Evolutionary conservation across 805 yeast species (phyloP).

Genomic region (Trichomonascus vanleenenianus): DNA sequence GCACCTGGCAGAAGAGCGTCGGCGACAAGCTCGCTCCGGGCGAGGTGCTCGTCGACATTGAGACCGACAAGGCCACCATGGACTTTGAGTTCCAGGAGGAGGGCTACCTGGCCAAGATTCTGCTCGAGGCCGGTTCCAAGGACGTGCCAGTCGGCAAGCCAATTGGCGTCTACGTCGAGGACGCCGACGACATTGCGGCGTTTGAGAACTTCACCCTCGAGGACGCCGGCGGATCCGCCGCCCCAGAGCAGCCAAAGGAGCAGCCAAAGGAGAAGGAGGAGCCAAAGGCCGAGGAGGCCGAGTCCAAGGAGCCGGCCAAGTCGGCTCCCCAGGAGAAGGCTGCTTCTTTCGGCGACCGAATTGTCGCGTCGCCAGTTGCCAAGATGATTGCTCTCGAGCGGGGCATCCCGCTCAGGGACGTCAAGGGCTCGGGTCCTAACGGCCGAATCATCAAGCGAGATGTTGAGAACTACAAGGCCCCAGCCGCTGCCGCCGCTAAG

Average conservation of each 20-base stretch:
- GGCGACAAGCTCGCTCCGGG: constrained; percentile 90
- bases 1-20: constrained; percentile 79
- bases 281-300: constrained; percentile 8
- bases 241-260: constrained; percentile 34
- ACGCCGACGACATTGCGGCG: constrained; percentile 74
- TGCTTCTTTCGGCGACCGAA: constrained; percentile 45
- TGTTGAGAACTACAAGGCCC: constrained; percentile 62
- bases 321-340: constrained; percentile 47
- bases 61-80: constrained; percentile 97
- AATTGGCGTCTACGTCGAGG: constrained; percentile 93
- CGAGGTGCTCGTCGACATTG: constrained; percentile 92
- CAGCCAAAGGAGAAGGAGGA: constrained; percentile 3
- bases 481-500: constrained; percentile 31
- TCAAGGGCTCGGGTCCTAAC: constrained; percentile 89
- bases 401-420: constrained; percentile 77
- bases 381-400: constrained; percentile 86
- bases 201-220: constrained; percentile 77
- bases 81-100: constrained; percentile 98
- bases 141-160: constrained; percentile 94
- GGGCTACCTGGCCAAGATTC: constrained; percentile 81
- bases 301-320: constrained; percentile 24
- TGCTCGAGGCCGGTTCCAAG: constrained; percentile 76
- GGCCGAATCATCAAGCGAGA: constrained; percentile 93
- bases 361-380: constrained; percentile 92
- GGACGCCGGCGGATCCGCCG: constrained; percentile 60